Base-by-base conservation (phyloP, 2,329 filamentous ascomycete species). In the Pezicula carpinea region DNA sequence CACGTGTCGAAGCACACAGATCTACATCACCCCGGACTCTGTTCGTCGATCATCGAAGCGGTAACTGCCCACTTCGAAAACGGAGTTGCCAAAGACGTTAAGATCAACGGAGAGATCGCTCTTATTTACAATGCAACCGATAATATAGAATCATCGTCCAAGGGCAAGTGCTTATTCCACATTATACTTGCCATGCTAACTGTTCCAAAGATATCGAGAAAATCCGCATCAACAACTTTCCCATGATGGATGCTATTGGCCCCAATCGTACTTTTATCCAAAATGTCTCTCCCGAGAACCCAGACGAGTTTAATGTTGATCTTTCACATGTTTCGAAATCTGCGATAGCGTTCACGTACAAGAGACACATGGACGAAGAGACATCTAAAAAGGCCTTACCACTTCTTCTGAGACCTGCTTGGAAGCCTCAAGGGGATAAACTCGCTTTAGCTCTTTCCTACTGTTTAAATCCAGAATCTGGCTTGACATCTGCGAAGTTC, bases 251-350 rank as follows among this genome's bases (percentile, higher is more conserved):
- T 59, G 90, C 89, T 60, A 91, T 99, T 47, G 91, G 90, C 0
- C 90, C 91, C 1, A 99, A 99, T 64, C 89, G 89, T 36, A 87
- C 90, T 48, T 95, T 97, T 67, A 83, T 97, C 43, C 81, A 83
- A 26, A 85, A 89, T 56, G 73, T 78, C 5, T 68, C 72, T 1
- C 62, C 74, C 1, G 80, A 85, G 8, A 82, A 79, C 48, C 77
- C 85, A 3, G 91, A 95, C 49, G 85, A 92, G 61, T 99, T 95
- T 68, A 79, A 73, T 0, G 71, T 99, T 26, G 80, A 91, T 52
- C 69, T 93, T n/a, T 75, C 82, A 13, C 82, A 84, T 62, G 78
- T 96, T 70, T 75, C 51, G 82, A 84, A 58, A 84, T 36, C 88
- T 1, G 79, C 85, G 0, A 83, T 92, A 6, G 92, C 86, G 6